Conservation (phyloP, 257 asterid genomes). For the Nicotiana noctiflora region DNA sequence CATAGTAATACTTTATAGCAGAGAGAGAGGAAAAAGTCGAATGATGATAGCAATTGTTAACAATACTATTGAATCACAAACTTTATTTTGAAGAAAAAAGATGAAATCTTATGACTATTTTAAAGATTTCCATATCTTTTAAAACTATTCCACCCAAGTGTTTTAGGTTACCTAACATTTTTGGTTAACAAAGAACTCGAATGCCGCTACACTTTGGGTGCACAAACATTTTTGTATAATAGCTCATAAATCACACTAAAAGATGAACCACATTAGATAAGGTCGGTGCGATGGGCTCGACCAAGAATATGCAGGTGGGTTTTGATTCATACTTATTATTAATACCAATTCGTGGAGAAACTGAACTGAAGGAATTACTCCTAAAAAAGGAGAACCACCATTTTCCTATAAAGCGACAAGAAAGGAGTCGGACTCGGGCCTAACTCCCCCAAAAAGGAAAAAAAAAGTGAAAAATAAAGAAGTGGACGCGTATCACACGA, state of each 20-base stretch:
- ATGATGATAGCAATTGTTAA: neutral
- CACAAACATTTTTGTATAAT: no score
- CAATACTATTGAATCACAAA: no score
- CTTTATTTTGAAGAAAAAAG: neutral
- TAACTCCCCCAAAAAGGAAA: neutral
- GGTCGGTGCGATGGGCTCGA: accelerated
- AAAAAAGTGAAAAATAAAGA: neutral
- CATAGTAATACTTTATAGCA: no score
- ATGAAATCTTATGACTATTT: neutral
- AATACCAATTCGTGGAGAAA: neutral
- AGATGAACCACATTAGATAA: accelerated
- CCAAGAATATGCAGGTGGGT: no score
- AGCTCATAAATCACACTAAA: no score
- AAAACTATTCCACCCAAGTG: neutral
- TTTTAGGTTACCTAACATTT: neutral
- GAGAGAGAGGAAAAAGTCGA: neutral
- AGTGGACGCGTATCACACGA: neutral
- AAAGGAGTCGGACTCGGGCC: neutral
- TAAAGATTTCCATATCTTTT: neutral
- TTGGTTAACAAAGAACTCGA: no score
- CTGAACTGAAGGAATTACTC: neutral
- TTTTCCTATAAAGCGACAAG: neutral
- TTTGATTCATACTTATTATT: neutral
- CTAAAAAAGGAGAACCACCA: neutral
- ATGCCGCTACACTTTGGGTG: no score